These are phyloP conservation scores for Neurospora sp. DNA, from an alignment of 495 filamentous ascomycete species.

Conservation along the genomic window DNA sequence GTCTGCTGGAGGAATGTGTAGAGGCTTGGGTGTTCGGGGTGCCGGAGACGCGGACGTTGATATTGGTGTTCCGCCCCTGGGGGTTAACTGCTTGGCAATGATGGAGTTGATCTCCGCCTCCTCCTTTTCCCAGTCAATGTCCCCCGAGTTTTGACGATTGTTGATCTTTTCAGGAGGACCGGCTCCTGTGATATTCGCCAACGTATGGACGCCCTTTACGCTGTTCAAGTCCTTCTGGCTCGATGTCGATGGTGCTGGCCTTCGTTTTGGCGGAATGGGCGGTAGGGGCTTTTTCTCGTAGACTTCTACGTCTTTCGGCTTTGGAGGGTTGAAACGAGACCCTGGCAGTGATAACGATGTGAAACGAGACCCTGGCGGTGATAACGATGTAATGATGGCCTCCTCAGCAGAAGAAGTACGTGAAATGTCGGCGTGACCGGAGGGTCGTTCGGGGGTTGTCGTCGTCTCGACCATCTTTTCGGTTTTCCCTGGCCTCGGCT, in stretches of 20 bases:
- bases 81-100: neutral
- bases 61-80: neutral
- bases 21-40: neutral
- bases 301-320: constrained; percentile 7
- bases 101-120: constrained; percentile 8
- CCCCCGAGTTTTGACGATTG: neutral
- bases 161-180: neutral
- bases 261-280: constrained; percentile 9
- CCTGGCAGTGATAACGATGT: neutral
- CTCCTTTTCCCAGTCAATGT: constrained; percentile 4
- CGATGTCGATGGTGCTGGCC: constrained; percentile 10
- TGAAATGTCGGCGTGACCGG: neutral
- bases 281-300: constrained; percentile 18
- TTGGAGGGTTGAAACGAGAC: constrained; percentile 2
- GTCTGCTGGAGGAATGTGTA: neutral
- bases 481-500: neutral
- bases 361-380: neutral
- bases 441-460: neutral
- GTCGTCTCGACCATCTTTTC: neutral
- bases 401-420: neutral
- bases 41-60: neutral
- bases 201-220: constrained; percentile 4
- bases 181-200: constrained; percentile 2
- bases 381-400: neutral
- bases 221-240: constrained; percentile 15